Conservation (phyloP, 2,329 filamentous ascomycete species). For the Cercospora sesami region DNA sequence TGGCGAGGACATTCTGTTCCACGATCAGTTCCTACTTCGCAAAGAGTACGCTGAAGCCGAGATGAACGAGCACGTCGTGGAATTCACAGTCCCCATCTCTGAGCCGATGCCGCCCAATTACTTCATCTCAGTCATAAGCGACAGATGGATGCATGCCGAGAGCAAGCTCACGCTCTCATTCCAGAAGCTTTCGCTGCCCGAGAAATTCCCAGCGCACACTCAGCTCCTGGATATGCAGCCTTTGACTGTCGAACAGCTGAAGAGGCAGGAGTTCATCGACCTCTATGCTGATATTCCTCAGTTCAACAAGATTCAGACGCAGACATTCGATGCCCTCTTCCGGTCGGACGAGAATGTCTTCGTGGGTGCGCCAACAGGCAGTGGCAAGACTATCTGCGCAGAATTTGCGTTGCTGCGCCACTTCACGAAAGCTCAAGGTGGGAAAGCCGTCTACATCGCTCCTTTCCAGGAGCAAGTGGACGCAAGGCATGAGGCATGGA, state of each 20-base stretch:
- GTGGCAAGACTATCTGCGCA: slow-evolving; percentile 94
- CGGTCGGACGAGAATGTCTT: slow-evolving; percentile 92
- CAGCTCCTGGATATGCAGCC: slow-evolving; percentile 89
- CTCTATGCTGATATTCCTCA: slow-evolving; percentile 81
- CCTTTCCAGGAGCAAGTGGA: slow-evolving; percentile 94
- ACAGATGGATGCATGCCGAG: slow-evolving; percentile 98
- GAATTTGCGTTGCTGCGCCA: slow-evolving; percentile 89
- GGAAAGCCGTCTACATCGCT: slow-evolving; percentile 87
- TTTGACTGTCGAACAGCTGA: slow-evolving; percentile 82
- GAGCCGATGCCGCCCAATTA: slow-evolving; percentile 99
- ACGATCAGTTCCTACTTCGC: slow-evolving; percentile 89
- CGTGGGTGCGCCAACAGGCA: slow-evolving; percentile 86
- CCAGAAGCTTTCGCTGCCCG: slow-evolving; percentile 88
- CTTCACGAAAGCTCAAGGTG: slow-evolving; percentile 71
- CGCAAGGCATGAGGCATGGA: slow-evolving; percentile 78
- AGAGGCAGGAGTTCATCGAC: slow-evolving; percentile 75
- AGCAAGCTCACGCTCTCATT: slow-evolving; percentile 91
- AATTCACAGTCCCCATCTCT: slow-evolving; percentile 93
- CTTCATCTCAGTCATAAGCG: slow-evolving; percentile 91
- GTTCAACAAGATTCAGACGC: slow-evolving; percentile 97
- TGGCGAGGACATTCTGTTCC: slow-evolving; percentile 90
- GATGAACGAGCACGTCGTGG: slow-evolving; percentile 88
- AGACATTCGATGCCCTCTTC: slow-evolving; percentile 92
- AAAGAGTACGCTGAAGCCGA: slow-evolving; percentile 84
- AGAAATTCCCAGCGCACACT: slow-evolving; percentile 93